Evolutionary conservation across 495 filamentous ascomycete genomes (phyloP).

Genomic region (Glutinoglossum americanum): DNA sequence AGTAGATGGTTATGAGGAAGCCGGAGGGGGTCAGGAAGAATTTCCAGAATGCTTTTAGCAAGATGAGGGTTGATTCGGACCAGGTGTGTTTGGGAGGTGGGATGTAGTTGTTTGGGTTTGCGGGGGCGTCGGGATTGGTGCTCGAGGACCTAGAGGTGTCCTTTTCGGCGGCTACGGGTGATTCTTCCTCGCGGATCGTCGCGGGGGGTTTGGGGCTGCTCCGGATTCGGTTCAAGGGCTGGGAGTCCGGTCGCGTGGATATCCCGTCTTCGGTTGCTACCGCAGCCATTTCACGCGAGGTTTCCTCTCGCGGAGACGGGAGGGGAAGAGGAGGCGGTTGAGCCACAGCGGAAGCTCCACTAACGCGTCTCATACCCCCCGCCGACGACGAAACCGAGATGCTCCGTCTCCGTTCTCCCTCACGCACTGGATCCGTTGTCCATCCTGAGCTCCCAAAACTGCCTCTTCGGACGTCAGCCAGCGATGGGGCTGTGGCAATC

Average conservation of each 20-base stretch:
- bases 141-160: neutral
- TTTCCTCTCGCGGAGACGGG: neutral
- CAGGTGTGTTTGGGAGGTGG: conserved; percentile 46
- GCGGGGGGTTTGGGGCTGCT: neutral
- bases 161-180: neutral
- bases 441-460: conserved; percentile 3
- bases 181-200: conserved; percentile 1
- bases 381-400: neutral
- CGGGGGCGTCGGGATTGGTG: conserved; percentile 3
- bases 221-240: neutral
- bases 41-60: conserved; percentile 28
- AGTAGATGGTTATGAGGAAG: conserved; percentile 56
- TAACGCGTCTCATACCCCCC: neutral
- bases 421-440: conserved; percentile 1
- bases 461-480: conserved; percentile 5
- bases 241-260: neutral
- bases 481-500: conserved; percentile 2
- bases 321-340: neutral
- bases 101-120: conserved; percentile 38
- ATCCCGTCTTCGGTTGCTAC: neutral
- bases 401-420: conserved; percentile 1
- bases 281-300: neutral
- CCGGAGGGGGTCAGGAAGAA: conserved; percentile 48
- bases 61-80: conserved; percentile 28
- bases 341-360: neutral